Conservation (phyloP, 768 basidiomycete genomes). For the Boletus rubropictus region DNA sequence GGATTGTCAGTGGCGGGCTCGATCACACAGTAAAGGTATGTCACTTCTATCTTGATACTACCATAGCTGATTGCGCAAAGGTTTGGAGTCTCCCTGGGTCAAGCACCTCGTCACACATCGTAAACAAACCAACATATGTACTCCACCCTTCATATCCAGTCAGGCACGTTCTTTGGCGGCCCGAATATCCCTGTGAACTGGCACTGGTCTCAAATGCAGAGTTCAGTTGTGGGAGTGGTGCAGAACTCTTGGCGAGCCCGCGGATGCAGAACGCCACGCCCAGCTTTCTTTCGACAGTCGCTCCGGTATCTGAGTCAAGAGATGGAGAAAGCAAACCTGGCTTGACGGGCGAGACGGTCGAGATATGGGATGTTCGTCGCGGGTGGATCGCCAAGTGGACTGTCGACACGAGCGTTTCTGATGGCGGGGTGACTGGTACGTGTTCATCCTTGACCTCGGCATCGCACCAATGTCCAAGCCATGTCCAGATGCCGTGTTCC, state of each 20-base stretch:
- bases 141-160: slow-evolving; percentile 73
- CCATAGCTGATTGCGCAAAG: slow-evolving; percentile 30
- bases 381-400: slow-evolving; percentile 82
- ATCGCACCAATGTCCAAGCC: background rate
- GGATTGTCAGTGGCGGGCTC: slow-evolving; percentile 75
- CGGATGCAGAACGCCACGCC: slow-evolving; percentile 22
- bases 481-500: slow-evolving; percentile 57
- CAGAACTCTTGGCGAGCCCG: slow-evolving; percentile 23
- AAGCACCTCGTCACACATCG: slow-evolving; percentile 45
- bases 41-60: background rate
- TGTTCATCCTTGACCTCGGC: background rate
- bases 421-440: slow-evolving; percentile 73
- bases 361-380: slow-evolving; percentile 84
- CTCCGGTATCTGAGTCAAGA: slow-evolving; percentile 11
- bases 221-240: slow-evolving; percentile 34
- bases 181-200: slow-evolving; percentile 68
- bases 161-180: slow-evolving; percentile 71
- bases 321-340: slow-evolving; percentile 12
- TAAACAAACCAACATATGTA: slow-evolving; percentile 60
- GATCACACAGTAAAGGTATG: slow-evolving; percentile 73
- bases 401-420: slow-evolving; percentile 54
- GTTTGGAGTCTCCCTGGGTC: slow-evolving; percentile 60
- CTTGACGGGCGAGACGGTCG: slow-evolving; percentile 51
- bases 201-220: slow-evolving; percentile 66
- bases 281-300: slow-evolving; percentile 16